phyloP scores from a whole-genome alignment of 108 stramenopile genomes.

The Mayamaea pseudoterrestris region DNA sequence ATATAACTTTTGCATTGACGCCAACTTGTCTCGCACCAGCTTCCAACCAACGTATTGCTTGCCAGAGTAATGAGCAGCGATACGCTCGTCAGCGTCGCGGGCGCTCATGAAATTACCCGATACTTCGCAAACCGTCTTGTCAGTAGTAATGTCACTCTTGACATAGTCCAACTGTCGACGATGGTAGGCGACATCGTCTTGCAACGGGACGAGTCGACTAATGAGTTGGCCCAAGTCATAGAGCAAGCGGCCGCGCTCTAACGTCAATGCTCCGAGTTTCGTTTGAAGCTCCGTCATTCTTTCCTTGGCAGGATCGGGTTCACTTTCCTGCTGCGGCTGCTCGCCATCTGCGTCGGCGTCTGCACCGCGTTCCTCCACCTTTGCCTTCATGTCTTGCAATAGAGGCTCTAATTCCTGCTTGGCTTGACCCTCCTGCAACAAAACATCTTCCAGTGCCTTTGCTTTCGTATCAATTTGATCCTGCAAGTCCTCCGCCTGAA shows the following conservation, averaged over 20 bases:
- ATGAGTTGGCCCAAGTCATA: constrained; percentile 29
- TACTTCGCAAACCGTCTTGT: constrained; percentile 83
- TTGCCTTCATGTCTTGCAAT: constrained; percentile 11
- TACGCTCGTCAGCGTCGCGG: constrained; percentile 85
- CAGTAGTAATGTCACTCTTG: constrained; percentile 61
- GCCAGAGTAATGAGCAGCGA: constrained; percentile 87
- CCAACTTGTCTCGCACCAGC: constrained; percentile 76
- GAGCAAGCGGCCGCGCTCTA: constrained; percentile 43
- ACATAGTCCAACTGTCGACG: constrained; percentile 58
- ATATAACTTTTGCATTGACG: constrained; percentile 57
- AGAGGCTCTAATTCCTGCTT: constrained; percentile 8
- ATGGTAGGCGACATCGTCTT: constrained; percentile 50
- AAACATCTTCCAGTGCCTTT: constrained; percentile 10
- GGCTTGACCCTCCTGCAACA: constrained; percentile 5
- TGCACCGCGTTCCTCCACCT: constrained; percentile 13
- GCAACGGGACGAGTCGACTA: constrained; percentile 42
- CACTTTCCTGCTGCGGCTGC: constrained; percentile 1
- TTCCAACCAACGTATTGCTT: constrained; percentile 92
- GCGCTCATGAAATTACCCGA: constrained; percentile 85
- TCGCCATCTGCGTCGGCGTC: constrained; percentile 11
- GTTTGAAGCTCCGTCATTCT: constrained; percentile 5
- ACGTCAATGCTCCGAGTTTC: constrained; percentile 24
- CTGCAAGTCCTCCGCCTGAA: constrained; percentile 43
- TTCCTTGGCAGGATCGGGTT: background rate
- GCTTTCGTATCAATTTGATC: constrained; percentile 16